phyloP scores from a whole-genome alignment of 1,284 basidiomycete genomes.

The Ceratobasidium papillatum region DNA sequence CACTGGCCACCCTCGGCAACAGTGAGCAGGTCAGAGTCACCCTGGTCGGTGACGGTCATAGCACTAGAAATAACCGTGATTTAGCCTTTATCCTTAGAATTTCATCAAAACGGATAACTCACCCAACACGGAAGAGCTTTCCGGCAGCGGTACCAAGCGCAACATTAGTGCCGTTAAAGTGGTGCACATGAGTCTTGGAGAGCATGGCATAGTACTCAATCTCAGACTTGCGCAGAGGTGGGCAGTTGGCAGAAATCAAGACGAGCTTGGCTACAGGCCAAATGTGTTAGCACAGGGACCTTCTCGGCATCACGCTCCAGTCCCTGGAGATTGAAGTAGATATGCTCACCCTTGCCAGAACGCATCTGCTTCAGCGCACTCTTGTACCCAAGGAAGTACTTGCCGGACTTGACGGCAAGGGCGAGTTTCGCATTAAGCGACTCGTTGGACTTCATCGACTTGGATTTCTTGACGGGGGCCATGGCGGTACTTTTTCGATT shows the following conservation, averaged over 20 bases:
- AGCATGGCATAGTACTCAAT: slow-evolving; percentile 99
- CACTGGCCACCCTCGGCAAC: slow-evolving; percentile 50
- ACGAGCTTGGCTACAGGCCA: slow-evolving; percentile 88
- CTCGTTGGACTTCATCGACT: slow-evolving; percentile 90
- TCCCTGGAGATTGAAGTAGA: slow-evolving; percentile 67
- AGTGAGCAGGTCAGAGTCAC: slow-evolving; percentile 93
- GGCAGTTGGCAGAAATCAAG: slow-evolving; percentile 98
- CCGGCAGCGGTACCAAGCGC: slow-evolving; percentile 98
- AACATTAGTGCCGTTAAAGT: slow-evolving; percentile 96
- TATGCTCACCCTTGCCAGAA: slow-evolving; percentile 89
- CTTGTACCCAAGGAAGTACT: slow-evolving; percentile 95
- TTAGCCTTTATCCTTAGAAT: background rate
- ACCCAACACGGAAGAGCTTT: slow-evolving; percentile 99
- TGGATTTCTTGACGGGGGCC: slow-evolving; percentile 95
- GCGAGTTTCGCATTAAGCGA: slow-evolving; percentile 95
- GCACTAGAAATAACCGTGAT: slow-evolving; percentile 63
- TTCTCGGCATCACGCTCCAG: slow-evolving; percentile 98
- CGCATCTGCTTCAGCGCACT: slow-evolving; percentile 98
- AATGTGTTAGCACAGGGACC: slow-evolving; percentile 77
- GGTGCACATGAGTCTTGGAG: slow-evolving; percentile 96
- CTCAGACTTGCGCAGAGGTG: slow-evolving; percentile 98
- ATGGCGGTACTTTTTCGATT: slow-evolving; percentile 56
- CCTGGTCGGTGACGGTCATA: slow-evolving; percentile 96
- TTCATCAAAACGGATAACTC: slow-evolving; percentile 51
- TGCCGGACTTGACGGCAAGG: slow-evolving; percentile 97